Conservation (phyloP, 2,329 filamentous ascomycete genomes). For the Lasiodiplodia sp. region DNA sequence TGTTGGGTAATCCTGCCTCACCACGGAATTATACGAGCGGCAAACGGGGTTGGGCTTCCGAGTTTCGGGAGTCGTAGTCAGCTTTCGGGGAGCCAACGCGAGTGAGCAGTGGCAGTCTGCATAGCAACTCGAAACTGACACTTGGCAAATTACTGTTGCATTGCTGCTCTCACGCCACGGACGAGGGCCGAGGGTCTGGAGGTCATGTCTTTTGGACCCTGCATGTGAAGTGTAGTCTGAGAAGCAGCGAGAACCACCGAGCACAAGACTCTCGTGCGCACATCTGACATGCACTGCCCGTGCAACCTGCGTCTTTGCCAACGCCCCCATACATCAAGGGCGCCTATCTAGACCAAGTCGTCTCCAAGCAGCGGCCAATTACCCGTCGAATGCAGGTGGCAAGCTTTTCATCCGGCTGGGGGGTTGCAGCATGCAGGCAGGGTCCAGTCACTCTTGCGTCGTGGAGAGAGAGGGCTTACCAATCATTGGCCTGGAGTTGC, state of each 20-base stretch:
- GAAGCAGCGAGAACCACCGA: neutral
- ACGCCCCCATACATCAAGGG: slow-evolving; percentile 7
- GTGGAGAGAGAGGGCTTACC: slow-evolving; percentile 6
- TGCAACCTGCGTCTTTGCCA: neutral
- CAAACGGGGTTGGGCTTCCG: neutral
- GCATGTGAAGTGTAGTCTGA: slow-evolving; percentile 11
- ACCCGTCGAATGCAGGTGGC: neutral
- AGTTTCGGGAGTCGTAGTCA: slow-evolving; percentile 18
- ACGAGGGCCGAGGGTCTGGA: neutral
- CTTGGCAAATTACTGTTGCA: slow-evolving; percentile 20
- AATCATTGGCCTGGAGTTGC: slow-evolving; percentile 12
- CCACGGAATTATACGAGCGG: slow-evolving; percentile 6
- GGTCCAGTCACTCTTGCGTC: neutral
- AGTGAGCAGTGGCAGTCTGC: slow-evolving; percentile 4
- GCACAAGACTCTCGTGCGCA: neutral
- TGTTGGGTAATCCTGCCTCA: slow-evolving; percentile 1
- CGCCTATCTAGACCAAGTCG: neutral
- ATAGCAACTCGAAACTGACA: neutral
- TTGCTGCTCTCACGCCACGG: slow-evolving; percentile 13
- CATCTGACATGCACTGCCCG: neutral
- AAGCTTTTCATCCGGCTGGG: slow-evolving; percentile 7
- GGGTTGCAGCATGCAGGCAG: neutral
- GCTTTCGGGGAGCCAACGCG: slow-evolving; percentile 5
- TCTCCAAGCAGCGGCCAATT: slow-evolving; percentile 8
- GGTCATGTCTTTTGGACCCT: neutral